Evolutionary conservation across 805 yeast species (phyloP), one percentile per base, ranked within the genome.

Genomic region (Candida manassasensis): DNA sequence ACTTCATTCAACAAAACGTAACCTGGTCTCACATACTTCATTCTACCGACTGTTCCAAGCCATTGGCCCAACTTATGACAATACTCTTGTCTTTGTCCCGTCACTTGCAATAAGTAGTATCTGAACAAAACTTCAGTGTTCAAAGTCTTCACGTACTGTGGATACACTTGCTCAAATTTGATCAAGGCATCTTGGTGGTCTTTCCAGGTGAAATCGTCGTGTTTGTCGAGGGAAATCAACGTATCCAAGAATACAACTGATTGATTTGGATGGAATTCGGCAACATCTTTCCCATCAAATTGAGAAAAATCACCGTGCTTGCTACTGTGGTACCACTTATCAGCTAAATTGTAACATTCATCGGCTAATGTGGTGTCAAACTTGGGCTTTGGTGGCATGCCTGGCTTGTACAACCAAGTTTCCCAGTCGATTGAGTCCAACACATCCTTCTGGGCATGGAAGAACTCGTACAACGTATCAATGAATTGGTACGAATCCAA

Each of bases 21-120:
- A 3, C 93, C 86, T 19, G 96, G 95, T 58, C 96, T 75, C 17
- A 85, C 95, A 53, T 81, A 88, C 64, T 88, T 88, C 96, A 88
- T 88, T 67, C 96, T 75, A 14, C 96, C 96, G 15, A 88, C 93
- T 2, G 89, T 79, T 9, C 90, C 94, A 37, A 88, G 70, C 95
- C 95, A 88, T 35, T 77, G 75, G 3, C 94, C 87, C 30, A 88
- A 63, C 29, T 59, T 61, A 38, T 59, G 61, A 54, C 81, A 74
- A 34, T 65, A 63, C 21, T 66, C 57, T 9, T 52, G 42, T 37
- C 76, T 61, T 19, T 68, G 62, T 19, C 81, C 82, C 0, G 69
- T 61, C 6, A 85, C 67, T 46, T 83, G 79, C 35, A 87, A 69
- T 40, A 79, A 67, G 56, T 70, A 85, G 81, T 86, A 83, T 54